phyloP scores from a whole-genome alignment of 2,329 filamentous ascomycete genomes.

The Phyllosticta paracitricarpa region DNA sequence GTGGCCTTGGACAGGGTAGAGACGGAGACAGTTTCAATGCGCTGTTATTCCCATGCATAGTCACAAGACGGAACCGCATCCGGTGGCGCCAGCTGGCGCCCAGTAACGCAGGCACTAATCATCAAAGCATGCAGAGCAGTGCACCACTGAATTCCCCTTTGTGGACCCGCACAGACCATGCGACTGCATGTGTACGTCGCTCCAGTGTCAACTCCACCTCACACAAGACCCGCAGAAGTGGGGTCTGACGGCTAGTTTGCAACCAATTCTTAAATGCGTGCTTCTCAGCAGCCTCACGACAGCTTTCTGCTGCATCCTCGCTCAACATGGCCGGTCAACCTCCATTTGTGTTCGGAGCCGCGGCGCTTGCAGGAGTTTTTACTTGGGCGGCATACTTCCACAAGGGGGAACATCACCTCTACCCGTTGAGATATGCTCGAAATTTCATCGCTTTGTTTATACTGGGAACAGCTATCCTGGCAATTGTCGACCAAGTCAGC shows the following conservation, averaged over 20 bases:
- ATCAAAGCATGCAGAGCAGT: not conserved
- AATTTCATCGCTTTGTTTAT: not conserved
- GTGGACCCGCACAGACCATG: not conserved
- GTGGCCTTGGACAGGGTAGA: too few species aligned
- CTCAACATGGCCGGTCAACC: not conserved
- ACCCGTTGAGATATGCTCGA: not conserved
- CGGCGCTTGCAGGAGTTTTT: not conserved
- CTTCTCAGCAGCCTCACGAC: not conserved
- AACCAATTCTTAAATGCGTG: not conserved
- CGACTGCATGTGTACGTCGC: not conserved
- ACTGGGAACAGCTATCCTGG: not conserved
- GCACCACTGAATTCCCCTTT: not conserved
- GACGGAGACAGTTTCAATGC: too few species aligned
- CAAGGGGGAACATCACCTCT: conserved; percentile 6
- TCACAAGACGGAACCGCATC: not conserved
- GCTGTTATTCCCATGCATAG: not conserved
- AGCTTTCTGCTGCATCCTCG: not conserved
- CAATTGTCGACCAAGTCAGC: not conserved
- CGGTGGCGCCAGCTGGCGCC: not conserved
- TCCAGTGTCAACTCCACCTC: not conserved
- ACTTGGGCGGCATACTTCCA: conserved; percentile 3
- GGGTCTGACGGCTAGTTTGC: not conserved
- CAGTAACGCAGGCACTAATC: not conserved
- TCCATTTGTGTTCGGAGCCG: not conserved
- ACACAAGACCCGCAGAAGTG: not conserved